phyloP scores from a whole-genome alignment of 1,139 yeast species.

The Sugiyamaella japonica region DNA sequence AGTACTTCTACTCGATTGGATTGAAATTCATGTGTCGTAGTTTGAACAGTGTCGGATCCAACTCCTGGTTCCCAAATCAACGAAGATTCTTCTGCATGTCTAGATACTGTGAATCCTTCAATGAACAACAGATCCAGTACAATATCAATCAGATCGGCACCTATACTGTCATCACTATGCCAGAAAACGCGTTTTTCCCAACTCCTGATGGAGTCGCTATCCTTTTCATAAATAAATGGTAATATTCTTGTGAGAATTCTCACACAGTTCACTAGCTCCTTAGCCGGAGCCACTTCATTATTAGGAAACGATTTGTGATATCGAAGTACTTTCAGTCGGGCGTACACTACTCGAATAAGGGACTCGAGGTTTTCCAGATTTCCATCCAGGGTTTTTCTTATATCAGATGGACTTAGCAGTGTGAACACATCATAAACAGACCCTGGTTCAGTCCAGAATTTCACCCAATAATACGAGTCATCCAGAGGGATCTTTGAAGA shows the following conservation, averaged over 20 bases:
- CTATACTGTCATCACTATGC: constrained; percentile 45
- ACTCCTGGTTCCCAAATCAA: constrained; percentile 77
- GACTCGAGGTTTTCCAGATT: constrained; percentile 58
- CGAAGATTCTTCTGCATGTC: constrained; percentile 23
- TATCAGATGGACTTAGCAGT: constrained; percentile 56
- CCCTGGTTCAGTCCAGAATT: constrained; percentile 49
- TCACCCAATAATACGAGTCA: constrained; percentile 58
- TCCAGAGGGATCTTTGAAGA: constrained; percentile 46
- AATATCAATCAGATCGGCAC: constrained; percentile 50
- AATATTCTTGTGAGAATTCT: constrained; percentile 64
- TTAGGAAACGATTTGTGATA: constrained; percentile 35
- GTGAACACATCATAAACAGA: constrained; percentile 57
- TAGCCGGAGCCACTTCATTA: constrained; percentile 32
- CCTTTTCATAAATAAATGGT: constrained; percentile 62
- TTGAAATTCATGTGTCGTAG: constrained; percentile 50
- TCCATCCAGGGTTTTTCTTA: constrained; percentile 58
- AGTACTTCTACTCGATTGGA: constrained; percentile 68
- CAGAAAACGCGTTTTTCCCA: constrained; percentile 49
- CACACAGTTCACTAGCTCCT: constrained; percentile 55
- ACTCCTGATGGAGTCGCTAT: constrained; percentile 38
- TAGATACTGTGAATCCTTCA: constrained; percentile 58
- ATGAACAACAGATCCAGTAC: constrained; percentile 58
- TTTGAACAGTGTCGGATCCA: constrained; percentile 53
- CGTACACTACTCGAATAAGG: constrained; percentile 49
- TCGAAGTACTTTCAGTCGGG: constrained; percentile 40